phyloP scores from a whole-genome alignment of 805 yeast genomes.

The Zygosaccharomyces lentus region DNA sequence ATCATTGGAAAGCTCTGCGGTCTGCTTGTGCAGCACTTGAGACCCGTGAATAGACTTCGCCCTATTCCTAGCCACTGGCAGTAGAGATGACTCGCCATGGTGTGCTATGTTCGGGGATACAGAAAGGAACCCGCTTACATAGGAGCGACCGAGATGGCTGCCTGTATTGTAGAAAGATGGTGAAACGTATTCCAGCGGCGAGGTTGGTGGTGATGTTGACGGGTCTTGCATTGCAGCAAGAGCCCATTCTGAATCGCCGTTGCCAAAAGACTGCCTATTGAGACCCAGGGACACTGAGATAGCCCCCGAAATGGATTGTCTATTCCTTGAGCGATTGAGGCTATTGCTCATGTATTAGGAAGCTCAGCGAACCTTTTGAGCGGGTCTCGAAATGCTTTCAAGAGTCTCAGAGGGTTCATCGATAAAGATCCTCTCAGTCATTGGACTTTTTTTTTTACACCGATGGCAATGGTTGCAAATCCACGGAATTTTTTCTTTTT shows the following conservation, averaged over 20 bases:
- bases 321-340: slow-evolving; percentile 6
- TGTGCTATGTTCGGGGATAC: slow-evolving; percentile 17
- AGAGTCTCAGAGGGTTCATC: not conserved
- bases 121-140: slow-evolving; percentile 26
- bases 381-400: not conserved
- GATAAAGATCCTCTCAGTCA: not conserved
- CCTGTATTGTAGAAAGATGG: slow-evolving; percentile 9
- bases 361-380: not conserved
- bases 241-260: not conserved
- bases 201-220: not conserved
- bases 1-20: slow-evolving; percentile 33
- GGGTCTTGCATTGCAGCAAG: not conserved
- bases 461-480: slow-evolving; percentile 1
- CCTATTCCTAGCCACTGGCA: slow-evolving; percentile 16
- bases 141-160: slow-evolving; percentile 30
- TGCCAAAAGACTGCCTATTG: slow-evolving; percentile 17
- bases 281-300: slow-evolving; percentile 32
- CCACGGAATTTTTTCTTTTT: not conserved
- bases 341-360: slow-evolving; percentile 1
- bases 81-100: slow-evolving; percentile 6
- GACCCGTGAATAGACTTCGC: slow-evolving; percentile 28
- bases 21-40: slow-evolving; percentile 29
- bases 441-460: not conserved
- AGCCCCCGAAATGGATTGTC: slow-evolving; percentile 28
- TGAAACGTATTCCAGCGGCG: slow-evolving; percentile 3